Base-by-base conservation (phyloP, 352 stramenopile species). In the Nothophytophthora sp. region DNA sequence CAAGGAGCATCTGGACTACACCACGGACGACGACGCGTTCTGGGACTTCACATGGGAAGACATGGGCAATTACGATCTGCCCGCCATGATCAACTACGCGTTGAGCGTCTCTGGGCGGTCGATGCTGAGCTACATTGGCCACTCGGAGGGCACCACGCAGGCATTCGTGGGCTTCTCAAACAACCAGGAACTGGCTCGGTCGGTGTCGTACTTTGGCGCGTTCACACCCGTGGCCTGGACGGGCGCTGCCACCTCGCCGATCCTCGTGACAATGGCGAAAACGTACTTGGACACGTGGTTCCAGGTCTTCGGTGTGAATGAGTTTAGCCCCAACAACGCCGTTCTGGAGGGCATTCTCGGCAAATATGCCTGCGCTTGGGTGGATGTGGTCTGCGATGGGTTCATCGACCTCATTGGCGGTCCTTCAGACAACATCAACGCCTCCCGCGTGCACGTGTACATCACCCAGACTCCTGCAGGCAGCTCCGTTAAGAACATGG, bases 11-110 rank as follows among this genome's bases (percentile, higher is more conserved):
- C 23, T 78, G 18, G 56, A 77, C 36, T 78, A 74, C 43, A 46
- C 54, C 11, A 61, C 47, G 4, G 43, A 51, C 11, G 62, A 76
- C 39, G 28, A 60, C 7, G 38, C 36, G 34, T 85, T 80, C 58
- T 85, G 73, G 70, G 65, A 85, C 22, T 85, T 80, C 39, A 70
- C 49, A 18, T 82, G 67, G 68, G 67, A 78, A 32, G 50, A 85
- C 13, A 82, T 85, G 70, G 70, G 55, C 40, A 69, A 68, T 16
- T 70, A 60, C 27, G 73, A 85, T 36, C 41, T 85, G 24, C 73
- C 64, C 19, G 70, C 67, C 6, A 77, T 79, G 66, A 54, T 82
- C 37, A 63, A 69, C 16, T 73, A 78, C 39, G 59, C 68, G 1
- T 33, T 81, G 12, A 46, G 51, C 9, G 40, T 50, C 4, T 71